Evolutionary conservation across 108 stramenopile species (phyloP), one percentile per base, ranked within the genome.

Genomic region (Discostella stelligeroides): DNA sequence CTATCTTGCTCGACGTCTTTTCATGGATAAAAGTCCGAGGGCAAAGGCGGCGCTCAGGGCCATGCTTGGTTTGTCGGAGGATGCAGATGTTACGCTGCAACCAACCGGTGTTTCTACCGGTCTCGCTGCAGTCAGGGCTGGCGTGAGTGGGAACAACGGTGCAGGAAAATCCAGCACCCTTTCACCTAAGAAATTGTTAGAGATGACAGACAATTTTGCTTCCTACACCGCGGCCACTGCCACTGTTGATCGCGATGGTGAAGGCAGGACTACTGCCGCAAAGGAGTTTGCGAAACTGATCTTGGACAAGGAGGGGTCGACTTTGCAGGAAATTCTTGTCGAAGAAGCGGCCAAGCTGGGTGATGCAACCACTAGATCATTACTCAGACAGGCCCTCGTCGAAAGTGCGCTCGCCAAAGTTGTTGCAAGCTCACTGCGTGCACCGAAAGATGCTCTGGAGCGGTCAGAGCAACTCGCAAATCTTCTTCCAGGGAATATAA

Each of bases 11-110:
- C 75, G 91, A 28, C 79, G 95, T 30, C 54, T 96, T 14, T 92
- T 96, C 49, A 94, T 90, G 7, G 92, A 96, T 63, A 91, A 87
- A 62, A 87, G 84, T 38, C 95, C 92, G 17, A 72, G 92, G 45
- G 88, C 92, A 30, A 88, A 90, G 30, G 71, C 72, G 20, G 92
- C 92, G 20, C 80, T 96, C 18, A 75, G 83, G 53, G 85, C 85
- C 20, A 93, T 95, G 86, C 69, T 95, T 24, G 92, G 92, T 45
- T 70, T 92, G 54, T 59, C 75, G 12, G 84, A 85, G 25, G 82
- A 84, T 0, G 68, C 28, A 0, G 67, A 70, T 53, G 48, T 48
- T 13, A 40, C 54, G 9, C 39, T 38, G 30, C 21, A 54, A 28
- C 10, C 41, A 34, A 53, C 63, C 13, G 66, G 54, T 15, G 46